These are phyloP conservation scores for Sarocladiaceae sp. DNA, from an alignment of 2,329 filamentous ascomycete genomes.

Conservation along the genomic window DNA sequence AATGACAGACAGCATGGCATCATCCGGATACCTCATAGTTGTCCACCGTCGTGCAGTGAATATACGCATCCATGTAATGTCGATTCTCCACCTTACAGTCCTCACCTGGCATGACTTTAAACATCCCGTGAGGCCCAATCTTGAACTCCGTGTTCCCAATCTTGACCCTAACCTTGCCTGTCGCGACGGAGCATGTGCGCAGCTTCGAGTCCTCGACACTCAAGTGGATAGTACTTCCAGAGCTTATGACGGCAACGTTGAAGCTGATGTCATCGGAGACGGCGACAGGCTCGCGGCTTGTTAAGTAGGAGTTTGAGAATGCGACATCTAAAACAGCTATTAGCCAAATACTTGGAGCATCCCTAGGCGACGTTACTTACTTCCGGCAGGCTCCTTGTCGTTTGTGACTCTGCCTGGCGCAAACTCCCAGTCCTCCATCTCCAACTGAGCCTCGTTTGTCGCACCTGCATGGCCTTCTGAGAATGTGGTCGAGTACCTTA, in stretches of 20 bases:
- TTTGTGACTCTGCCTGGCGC: constrained; percentile 34
- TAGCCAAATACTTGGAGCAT: background rate
- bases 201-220: constrained; percentile 21
- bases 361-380: constrained; percentile 22
- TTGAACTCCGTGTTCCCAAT: constrained; percentile 29
- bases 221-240: constrained; percentile 29
- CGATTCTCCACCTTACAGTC: constrained; percentile 34
- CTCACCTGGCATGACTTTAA: constrained; percentile 33
- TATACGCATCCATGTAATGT: constrained; percentile 34
- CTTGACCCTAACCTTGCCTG: constrained; percentile 34
- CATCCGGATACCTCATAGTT: constrained; percentile 5
- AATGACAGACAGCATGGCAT: too few species aligned
- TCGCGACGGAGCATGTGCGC: constrained; percentile 32
- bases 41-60: constrained; percentile 4
- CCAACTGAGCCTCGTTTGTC: constrained; percentile 14
- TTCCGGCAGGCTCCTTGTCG: constrained; percentile 20
- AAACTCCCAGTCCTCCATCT: constrained; percentile 40
- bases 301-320: constrained; percentile 36
- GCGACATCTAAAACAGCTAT: constrained; percentile 28
- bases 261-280: constrained; percentile 32
- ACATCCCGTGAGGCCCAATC: constrained; percentile 38
- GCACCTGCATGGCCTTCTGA: background rate
- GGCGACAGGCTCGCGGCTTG: constrained; percentile 26
- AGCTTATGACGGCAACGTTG: constrained; percentile 33
- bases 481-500: background rate